Evolutionary conservation across 768 basidiomycete species (phyloP).

Genomic region (Trichaptum fuscoviolaceum): DNA sequence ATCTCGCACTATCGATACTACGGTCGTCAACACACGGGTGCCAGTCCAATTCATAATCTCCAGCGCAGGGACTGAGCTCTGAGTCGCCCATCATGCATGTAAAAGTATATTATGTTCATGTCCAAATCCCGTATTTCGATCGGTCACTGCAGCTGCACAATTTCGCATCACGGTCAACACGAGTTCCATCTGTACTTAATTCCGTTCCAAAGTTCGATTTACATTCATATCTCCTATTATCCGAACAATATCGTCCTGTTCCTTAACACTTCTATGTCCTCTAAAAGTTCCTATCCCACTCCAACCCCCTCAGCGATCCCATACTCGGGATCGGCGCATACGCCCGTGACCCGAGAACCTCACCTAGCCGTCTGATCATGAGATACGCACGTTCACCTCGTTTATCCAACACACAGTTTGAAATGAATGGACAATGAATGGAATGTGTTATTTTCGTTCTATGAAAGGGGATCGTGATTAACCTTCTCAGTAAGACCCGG

Average conservation of each 20-base stretch:
- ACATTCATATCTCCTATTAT: not conserved
- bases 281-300: not conserved
- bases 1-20: too few species aligned
- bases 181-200: too few species aligned
- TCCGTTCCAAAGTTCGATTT: not conserved
- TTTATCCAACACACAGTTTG: not conserved
- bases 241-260: not conserved
- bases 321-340: not conserved
- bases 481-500: not conserved
- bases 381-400: not conserved
- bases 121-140: too few species aligned
- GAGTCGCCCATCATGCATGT: too few species aligned
- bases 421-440: too few species aligned
- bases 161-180: too few species aligned
- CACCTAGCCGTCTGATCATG: not conserved
- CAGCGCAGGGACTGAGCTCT: too few species aligned
- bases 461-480: not conserved
- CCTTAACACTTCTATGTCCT: not conserved
- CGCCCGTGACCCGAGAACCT: not conserved
- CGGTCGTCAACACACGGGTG: too few species aligned
- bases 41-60: too few species aligned
- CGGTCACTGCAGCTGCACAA: too few species aligned
- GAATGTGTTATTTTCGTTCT: not conserved
- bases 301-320: not conserved
- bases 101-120: too few species aligned